Percentiles rank a stretch among this genome's conserved stretches.
Evolutionary conservation across 2,329 filamentous ascomycete genomes (phyloP).

Genomic region (Colletotrichum orchidophilum): DNA sequence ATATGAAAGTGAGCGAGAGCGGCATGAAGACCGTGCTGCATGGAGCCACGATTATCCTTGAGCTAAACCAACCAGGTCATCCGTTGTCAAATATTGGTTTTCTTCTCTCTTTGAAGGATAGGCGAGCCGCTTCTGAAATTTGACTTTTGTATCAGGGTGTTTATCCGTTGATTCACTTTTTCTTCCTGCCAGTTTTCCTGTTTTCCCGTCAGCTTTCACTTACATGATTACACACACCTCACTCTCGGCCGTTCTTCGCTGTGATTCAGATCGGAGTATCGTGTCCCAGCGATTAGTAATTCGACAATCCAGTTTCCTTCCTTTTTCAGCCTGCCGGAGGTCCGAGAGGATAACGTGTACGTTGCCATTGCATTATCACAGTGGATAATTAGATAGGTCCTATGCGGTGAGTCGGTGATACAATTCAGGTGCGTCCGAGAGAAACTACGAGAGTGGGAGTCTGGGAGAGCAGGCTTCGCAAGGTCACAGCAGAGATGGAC

Average conservation of each 20-base stretch:
- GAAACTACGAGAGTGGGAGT: neutral
- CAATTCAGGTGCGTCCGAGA: neutral
- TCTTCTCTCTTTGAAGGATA: conserved; percentile 6
- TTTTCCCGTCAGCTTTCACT: neutral
- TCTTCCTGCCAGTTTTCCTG: neutral
- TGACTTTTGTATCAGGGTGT: conserved; percentile 14
- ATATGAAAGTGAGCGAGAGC: neutral
- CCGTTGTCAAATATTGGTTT: neutral
- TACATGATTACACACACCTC: neutral
- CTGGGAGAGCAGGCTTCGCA: too few species aligned
- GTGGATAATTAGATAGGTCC: conserved; percentile 3
- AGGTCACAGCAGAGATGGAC: neutral
- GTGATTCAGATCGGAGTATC: neutral
- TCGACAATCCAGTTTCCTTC: neutral
- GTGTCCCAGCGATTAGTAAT: neutral
- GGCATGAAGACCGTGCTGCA: neutral
- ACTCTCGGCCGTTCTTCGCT: neutral
- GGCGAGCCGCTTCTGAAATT: conserved; percentile 16
- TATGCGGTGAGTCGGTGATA: conserved; percentile 1
- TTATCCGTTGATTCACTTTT: conserved; percentile 20
- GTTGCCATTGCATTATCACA: neutral
- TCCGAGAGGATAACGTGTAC: neutral
- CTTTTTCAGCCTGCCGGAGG: conserved; percentile 1
- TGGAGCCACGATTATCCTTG: conserved; percentile 2
- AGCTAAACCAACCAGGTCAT: neutral